Percentiles rank a stretch among this genome's conserved stretches.
Conservation (phyloP, 2,329 filamentous ascomycete species). For the Zelopaecilomyces penicillatus region DNA sequence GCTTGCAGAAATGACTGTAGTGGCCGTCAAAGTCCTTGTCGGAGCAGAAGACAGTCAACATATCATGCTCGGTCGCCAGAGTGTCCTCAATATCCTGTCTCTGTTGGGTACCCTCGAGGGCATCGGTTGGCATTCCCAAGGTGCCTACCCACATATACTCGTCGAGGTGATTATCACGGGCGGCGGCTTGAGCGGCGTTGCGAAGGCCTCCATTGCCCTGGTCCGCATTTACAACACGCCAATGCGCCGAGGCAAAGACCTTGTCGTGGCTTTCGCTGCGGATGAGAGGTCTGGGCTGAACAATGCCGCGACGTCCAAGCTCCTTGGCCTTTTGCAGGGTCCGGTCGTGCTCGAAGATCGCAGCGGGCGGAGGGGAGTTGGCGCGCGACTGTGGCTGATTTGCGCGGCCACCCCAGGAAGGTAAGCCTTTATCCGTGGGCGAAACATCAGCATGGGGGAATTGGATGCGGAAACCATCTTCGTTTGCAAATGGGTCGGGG, state of each 20-base stretch:
- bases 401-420: constrained; percentile 65
- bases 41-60: constrained; percentile 73
- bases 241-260: constrained; percentile 69
- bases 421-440: constrained; percentile 65
- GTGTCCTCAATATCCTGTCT: constrained; percentile 78
- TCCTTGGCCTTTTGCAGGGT: constrained; percentile 49
- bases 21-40: constrained; percentile 93
- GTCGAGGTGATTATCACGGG: constrained; percentile 57
- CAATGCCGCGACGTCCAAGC: constrained; percentile 48
- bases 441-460: constrained; percentile 47
- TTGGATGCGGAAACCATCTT: constrained; percentile 49
- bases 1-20: constrained; percentile 95
- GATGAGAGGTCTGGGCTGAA: constrained; percentile 42
- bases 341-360: constrained; percentile 61
- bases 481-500: constrained; percentile 47
- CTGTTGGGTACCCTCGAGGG: constrained; percentile 62
- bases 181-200: constrained; percentile 76
- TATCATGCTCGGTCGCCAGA: constrained; percentile 72
- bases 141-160: constrained; percentile 90
- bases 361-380: constrained; percentile 64
- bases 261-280: constrained; percentile 58
- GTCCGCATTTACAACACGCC: constrained; percentile 75
- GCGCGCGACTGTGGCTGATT: constrained; percentile 75
- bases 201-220: constrained; percentile 89
- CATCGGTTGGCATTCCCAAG: constrained; percentile 88